Percentiles rank a stretch among this genome's conserved stretches.
phyloP scores from a whole-genome alignment of 768 basidiomycete genomes.

The Mycena polygramma region DNA sequence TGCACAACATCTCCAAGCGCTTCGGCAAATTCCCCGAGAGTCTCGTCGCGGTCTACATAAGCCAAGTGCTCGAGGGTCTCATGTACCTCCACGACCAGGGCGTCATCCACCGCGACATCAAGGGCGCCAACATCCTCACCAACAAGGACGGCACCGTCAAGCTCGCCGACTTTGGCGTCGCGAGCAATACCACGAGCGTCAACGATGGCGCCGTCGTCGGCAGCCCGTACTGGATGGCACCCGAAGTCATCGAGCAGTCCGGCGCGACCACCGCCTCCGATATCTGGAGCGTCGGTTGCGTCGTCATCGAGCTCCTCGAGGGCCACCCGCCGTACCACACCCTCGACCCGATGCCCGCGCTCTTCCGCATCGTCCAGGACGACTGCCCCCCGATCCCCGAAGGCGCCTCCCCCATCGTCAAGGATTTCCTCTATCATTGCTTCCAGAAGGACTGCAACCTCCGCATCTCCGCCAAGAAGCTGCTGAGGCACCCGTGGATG shows the following conservation, averaged over 20 bases:
- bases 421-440: constrained; percentile 96
- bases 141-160: constrained; percentile 99
- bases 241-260: constrained; percentile 98
- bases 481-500: constrained; percentile 98
- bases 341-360: constrained; percentile 97
- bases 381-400: constrained; percentile 98
- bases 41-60: constrained; percentile 96
- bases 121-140: constrained; percentile 98
- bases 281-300: constrained; percentile 98
- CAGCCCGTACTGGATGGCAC: constrained; percentile 99
- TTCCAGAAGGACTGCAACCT: constrained; percentile 99
- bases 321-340: constrained; percentile 96
- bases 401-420: constrained; percentile 93
- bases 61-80: constrained; percentile 94
- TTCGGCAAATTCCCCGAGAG: constrained; percentile 99
- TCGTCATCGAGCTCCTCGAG: constrained; percentile 95
- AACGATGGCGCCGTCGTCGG: constrained; percentile 95
- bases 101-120: constrained; percentile 99
- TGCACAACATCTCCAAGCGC: constrained; percentile 94
- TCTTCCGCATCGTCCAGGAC: constrained; percentile 98
- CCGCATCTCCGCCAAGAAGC: constrained; percentile 93
- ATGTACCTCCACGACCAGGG: constrained; percentile 99
- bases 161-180: constrained; percentile 99
- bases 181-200: constrained; percentile 80
- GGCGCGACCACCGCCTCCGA: constrained; percentile 98